A percentile compares a stretch with the other conserved stretches of the same genome.
Evolutionary conservation across 495 filamentous ascomycete species (phyloP).

Genomic region (Hypoxylon lienhwacheense): DNA sequence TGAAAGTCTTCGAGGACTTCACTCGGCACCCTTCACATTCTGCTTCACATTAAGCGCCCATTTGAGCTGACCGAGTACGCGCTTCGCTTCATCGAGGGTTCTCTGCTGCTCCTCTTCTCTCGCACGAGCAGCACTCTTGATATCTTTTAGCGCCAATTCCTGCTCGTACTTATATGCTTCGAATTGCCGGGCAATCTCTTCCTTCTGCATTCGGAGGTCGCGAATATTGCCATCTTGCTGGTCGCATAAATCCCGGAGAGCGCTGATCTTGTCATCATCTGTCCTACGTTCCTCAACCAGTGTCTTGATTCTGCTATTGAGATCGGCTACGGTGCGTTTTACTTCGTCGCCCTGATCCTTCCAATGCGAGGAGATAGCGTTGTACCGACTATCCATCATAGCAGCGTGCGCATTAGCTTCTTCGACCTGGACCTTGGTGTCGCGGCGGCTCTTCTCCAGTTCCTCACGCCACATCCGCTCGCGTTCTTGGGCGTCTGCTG

Average conservation of each 20-base stretch:
- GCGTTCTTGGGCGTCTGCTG: constrained; percentile 58
- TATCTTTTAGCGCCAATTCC: constrained; percentile 58
- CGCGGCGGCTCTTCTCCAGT: constrained; percentile 62
- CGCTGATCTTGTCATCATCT: constrained; percentile 60
- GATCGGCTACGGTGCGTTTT: constrained; percentile 52
- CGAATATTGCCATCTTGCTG: constrained; percentile 71
- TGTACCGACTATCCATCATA: constrained; percentile 65
- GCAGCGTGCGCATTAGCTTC: constrained; percentile 60
- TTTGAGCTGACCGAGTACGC: constrained; percentile 65
- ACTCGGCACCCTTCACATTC: constrained; percentile 56
- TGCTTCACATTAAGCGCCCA: constrained; percentile 69
- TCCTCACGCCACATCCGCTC: constrained; percentile 65
- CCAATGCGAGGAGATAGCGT: constrained; percentile 69
- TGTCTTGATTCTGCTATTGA: constrained; percentile 54
- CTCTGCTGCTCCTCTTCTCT: constrained; percentile 59
- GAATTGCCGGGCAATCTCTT: constrained; percentile 58
- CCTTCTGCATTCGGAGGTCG: constrained; percentile 59
- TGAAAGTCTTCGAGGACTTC: constrained; percentile 5
- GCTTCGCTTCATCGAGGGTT: constrained; percentile 60
- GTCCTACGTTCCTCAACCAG: constrained; percentile 53
- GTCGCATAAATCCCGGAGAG: constrained; percentile 64
- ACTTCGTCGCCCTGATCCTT: constrained; percentile 65
- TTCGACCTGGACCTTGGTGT: constrained; percentile 63
- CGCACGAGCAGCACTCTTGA: constrained; percentile 57
- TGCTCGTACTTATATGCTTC: constrained; percentile 65